Evolutionary conservation across 176 grass and related monocot genomes (phyloP), one percentile per base, ranked within the genome.

Genomic region (Raddia distichophylla): DNA sequence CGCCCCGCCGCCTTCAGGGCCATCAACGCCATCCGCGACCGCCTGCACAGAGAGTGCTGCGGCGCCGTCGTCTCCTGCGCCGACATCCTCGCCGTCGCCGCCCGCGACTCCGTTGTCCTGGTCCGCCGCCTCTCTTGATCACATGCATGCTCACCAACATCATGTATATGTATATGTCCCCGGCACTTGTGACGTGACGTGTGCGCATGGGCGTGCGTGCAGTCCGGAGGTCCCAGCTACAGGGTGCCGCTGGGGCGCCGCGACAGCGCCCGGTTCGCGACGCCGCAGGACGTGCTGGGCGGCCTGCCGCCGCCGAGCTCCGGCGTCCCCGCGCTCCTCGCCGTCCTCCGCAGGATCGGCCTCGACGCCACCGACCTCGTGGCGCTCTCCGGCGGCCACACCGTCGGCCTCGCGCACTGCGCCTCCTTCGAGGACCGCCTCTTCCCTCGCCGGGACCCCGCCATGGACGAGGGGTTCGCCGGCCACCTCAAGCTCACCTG

Each of bases 1-100:
- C 89, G 83, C 15, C 80, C 85, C 3, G n/a, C 82, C 14, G 89
- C 89, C 1, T 97, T 97, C 76, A 80, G 77, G 67, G 91, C 91
- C 73, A 63, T 97, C 82, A 92, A 97, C 45, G 94, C 90, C 35
- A 67, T 94, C 57, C 76, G 78, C 8, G 50, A 60, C 19, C 68
- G 64, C 6, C 70, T 97, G 0, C 40, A 88, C 4, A 52, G 22
- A 7, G 67, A 20, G 0, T 97, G 94, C 33, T 47, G 75, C 0
- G 75, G 42, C 33, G 10, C 17, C n/a, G 75, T 90, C 34, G 89
- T 97, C 60, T 97, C 94, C 42, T 97, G 82, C 87, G 47, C 87
- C 63, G 82, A 89, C 87, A 61, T 76, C 63, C 34, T 85, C 12
- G 76, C 87, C 0, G 70, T 85, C 5, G 71, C 82, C 37, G 76